phyloP scores from a whole-genome alignment of 1,139 yeast species.

The Wickerhamomyces sp. region DNA sequence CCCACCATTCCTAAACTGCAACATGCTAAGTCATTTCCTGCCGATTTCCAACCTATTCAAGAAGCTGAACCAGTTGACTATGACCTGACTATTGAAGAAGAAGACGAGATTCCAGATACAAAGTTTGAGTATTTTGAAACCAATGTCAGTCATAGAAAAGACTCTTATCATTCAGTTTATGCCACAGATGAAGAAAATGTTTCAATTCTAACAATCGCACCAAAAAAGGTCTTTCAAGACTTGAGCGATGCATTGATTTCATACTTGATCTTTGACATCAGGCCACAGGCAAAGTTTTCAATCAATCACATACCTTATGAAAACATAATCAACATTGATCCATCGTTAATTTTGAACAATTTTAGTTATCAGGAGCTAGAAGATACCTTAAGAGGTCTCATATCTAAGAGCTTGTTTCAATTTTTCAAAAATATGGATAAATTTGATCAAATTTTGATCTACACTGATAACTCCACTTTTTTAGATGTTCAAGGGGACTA shows the following conservation, averaged over 20 bases:
- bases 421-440: conserved; percentile 40
- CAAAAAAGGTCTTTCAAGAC: conserved; percentile 25
- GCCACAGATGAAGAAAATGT: conserved; percentile 24
- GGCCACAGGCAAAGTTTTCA: conserved; percentile 44
- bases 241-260: conserved; percentile 19
- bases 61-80: neutral
- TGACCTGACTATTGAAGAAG: conserved; percentile 1
- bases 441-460: conserved; percentile 50
- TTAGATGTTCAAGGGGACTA: conserved; percentile 30
- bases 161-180: conserved; percentile 32
- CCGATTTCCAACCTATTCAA: neutral
- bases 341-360: conserved; percentile 34
- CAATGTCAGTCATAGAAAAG: conserved; percentile 25
- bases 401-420: conserved; percentile 32
- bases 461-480: conserved; percentile 37
- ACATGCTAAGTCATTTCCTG: conserved; percentile 16
- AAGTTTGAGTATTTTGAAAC: conserved; percentile 8
- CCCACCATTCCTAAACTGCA: conserved; percentile 3
- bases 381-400: conserved; percentile 25
- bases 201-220: conserved; percentile 25
- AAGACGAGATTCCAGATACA: conserved; percentile 3
- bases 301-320: conserved; percentile 47
- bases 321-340: conserved; percentile 56
- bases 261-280: conserved; percentile 46
- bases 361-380: conserved; percentile 29